Evolutionary conservation across 768 basidiomycete genomes (phyloP), one percentile per base, ranked within the genome.

Genomic region (Tricholoma bakamatsutake): DNA sequence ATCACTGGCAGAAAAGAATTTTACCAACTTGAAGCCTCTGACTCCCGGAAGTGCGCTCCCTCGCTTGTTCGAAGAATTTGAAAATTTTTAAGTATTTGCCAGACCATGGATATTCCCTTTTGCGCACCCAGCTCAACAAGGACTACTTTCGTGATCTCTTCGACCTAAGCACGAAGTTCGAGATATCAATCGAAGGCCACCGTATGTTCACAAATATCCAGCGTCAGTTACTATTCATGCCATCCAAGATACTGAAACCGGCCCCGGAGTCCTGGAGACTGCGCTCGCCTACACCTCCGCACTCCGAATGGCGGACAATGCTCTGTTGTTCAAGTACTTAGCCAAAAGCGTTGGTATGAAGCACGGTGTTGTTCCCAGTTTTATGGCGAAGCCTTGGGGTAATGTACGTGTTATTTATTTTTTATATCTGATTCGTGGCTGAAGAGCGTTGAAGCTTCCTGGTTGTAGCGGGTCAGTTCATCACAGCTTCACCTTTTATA

Each of bases 341-440:
- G 90, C 92, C 2, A 98, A 98, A 77, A 92, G 92, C 57, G 73
- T 96, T 2, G 96, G 96, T 0, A 90, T 97, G 80, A 83, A 87
- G 67, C 78, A 89, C 60, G 90, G 88, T 8, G 77, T 99, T 54
- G 81, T 93, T 37, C 96, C 97, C 1, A 96, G 92, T 57, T 99
- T 99, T 72, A 98, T 98, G 96, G 94, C 95, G 0, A 98, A 98
- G 64, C 95, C 95, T 24, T 97, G 92, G 90, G 87, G 85, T 31
- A 85, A 92, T 64, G 93, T 94, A 65, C 66, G 87, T 75, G 11
- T 33, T 53, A 11, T 57, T 27, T 15, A 40, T 17, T 33, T 37
- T 15, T 5, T 24, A 9, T 34, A 12, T 39, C 11, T 11, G 15
- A 35, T 8, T 3, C 1, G 17, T 7, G 27, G 10, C 27, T 52